Evolutionary conservation across 306 rosid species (phyloP), one percentile per base, ranked within the genome.

Genomic region (Begonia peltatifolia): DNA sequence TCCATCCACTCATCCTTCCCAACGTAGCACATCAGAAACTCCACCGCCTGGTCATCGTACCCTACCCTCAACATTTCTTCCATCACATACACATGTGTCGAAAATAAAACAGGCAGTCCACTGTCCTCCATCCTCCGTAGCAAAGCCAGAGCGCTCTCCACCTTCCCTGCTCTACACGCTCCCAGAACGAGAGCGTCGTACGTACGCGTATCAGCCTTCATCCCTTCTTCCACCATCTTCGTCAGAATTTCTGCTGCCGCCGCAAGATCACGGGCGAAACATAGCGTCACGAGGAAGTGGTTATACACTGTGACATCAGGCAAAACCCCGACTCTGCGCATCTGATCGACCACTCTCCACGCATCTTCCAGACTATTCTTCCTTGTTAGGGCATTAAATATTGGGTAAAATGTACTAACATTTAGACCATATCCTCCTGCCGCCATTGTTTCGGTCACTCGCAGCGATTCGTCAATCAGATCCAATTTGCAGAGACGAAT

Each of bases 91-190:
- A 63, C 53, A 56, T 70, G 84, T 0, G 79, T 80, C 4, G 84
- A 80, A 4, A 69, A 22, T 41, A 65, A 16, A 57, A 53, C 14
- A 3, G 66, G 69, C 47, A 80, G 66, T 42, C 80, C 94, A 59
- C 75, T 80, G 10, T 68, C 82, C 59, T 65, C 79, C 87, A 80
- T 79, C 64, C 80, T 70, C 75, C 83, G 59, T 68, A 77, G 55
- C 53, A 84, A 5, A 69, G 62, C 65, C 66, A 80, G 38, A 61
- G 82, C 84, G 18, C 79, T 81, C 2, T 70, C 84, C 60, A 72
- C 83, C 65, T 61, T 68, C 52, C 84, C 71, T 3, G 49, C 73
- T 38, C 6, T 68, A 43, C 94, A 77, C 55, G 81, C 75, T 41
- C 81, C 84, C 16, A 77, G 3, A 10, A 83, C 84, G 12, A 80